Base-by-base conservation (phyloP, 1,139 yeast species). In the Lodderomyces elongisporus region DNA sequence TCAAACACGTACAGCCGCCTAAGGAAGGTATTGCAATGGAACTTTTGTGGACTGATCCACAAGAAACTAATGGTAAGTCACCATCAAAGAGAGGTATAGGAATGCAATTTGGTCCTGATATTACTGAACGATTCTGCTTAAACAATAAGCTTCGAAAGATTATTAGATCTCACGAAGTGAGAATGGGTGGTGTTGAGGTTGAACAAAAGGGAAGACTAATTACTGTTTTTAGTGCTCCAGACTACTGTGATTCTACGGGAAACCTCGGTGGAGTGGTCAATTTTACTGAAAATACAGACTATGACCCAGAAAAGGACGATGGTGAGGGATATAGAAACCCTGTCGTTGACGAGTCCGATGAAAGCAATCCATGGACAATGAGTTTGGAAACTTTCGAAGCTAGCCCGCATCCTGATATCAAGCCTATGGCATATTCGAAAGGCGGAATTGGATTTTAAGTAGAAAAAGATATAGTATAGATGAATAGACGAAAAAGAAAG, bases 31-130 rank as follows among this genome's bases (percentile, higher is more conserved):
- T 87, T 31, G 94, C 93, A 57, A 91, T 89, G 96, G 98, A 91
- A 53, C 70, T 93, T 55, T 67, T 91, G 40, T 91, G 99, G 99
- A 85, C 97, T 0, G 99, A 91, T 56, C 99, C 99, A 1, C 96
- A 88, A 56, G 66, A 69, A 0, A 67, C 60, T 8, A 63, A 74
- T 13, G 98, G 98, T 10, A 72, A 95, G 32, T 77, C 88, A 1
- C 87, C 94, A 4, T 84, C 95, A 16, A 88, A 88, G 60, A 76
- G 99, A 54, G 99, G 99, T 26, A 79, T 89, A 35, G 97, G 98
- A 17, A 76, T 85, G 59, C 95, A 91, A 55, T 91, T 91, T 57
- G 99, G 99, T 1, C 96, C 97, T 5, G 98, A 91, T 55, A 76
- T 91, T 40, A 91, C 98, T 5, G 79, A 77, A 38, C 56, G 72